Evolutionary conservation across 208 protist species (phyloP).

Genomic region (Leishmania tarentolae): DNA sequence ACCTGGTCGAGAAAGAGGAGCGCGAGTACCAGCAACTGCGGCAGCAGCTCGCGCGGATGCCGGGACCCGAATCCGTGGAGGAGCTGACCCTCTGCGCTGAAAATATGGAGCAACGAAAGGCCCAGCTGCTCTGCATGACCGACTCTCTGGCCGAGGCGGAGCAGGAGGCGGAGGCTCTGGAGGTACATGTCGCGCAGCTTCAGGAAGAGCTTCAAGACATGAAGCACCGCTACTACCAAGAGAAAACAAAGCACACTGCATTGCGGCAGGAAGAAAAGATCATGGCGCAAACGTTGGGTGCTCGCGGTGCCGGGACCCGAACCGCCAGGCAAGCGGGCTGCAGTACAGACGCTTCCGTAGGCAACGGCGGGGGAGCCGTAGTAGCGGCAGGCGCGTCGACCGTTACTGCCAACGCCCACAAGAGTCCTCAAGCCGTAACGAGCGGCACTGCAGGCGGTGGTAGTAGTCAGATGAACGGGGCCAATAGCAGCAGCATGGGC

Average conservation of each 20-base stretch:
- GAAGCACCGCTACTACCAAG: slow-evolving; percentile 92
- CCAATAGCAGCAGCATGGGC: background rate
- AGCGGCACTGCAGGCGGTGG: background rate
- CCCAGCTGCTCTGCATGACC: slow-evolving; percentile 89
- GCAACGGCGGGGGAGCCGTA: background rate
- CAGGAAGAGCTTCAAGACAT: slow-evolving; percentile 90
- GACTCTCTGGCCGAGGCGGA: slow-evolving; percentile 57
- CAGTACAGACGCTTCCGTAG: background rate
- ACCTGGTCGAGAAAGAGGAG: slow-evolving; percentile 90
- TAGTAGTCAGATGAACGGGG: background rate
- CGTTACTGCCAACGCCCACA: background rate
- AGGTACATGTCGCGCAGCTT: slow-evolving; percentile 91
- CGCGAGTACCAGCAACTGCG: slow-evolving; percentile 92
- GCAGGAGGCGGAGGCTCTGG: slow-evolving; percentile 75
- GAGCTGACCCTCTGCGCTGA: slow-evolving; percentile 95
- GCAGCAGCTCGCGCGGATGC: slow-evolving; percentile 92
- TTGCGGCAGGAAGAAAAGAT: slow-evolving; percentile 55
- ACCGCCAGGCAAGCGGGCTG: background rate
- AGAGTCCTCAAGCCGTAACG: background rate
- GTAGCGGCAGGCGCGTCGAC: background rate
- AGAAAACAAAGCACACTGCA: slow-evolving; percentile 86
- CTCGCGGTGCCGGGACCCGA: background rate
- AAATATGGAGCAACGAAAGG: slow-evolving; percentile 90
- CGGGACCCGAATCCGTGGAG: slow-evolving; percentile 96
- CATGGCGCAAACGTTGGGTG: slow-evolving; percentile 53